Evolutionary conservation across 371 early-diverging fungal genomes (phyloP).

Genomic region (Mycotypha africana): DNA sequence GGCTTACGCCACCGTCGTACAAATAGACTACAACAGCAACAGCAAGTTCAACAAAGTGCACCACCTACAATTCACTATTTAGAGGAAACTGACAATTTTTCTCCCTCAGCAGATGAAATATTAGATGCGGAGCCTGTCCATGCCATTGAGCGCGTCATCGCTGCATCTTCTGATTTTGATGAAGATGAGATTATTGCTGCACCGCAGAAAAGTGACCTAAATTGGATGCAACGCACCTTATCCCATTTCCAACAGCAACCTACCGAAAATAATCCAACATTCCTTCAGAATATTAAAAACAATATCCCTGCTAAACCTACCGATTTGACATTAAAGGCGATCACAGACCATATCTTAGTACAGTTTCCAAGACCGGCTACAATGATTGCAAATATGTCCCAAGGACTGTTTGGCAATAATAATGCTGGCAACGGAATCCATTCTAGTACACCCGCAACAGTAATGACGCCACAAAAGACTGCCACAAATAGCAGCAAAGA

Average conservation of each 20-base stretch:
- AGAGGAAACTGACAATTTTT: constrained; percentile 10
- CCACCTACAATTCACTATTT: constrained; percentile 25
- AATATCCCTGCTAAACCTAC: constrained; percentile 33
- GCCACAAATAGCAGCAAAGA: too few relatives aligned
- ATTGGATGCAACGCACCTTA: constrained; percentile 41
- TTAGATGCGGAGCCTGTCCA: constrained; percentile 18
- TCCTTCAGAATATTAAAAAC: constrained; percentile 39
- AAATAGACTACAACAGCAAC: background rate
- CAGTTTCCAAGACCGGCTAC: constrained; percentile 34
- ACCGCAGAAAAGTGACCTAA: constrained; percentile 15
- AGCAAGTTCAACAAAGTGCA: background rate
- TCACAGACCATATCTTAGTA: constrained; percentile 35
- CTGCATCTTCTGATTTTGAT: constrained; percentile 5
- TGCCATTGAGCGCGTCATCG: background rate
- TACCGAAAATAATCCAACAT: constrained; percentile 16
- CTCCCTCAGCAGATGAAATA: constrained; percentile 15
- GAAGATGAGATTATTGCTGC: constrained; percentile 1
- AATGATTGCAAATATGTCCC: constrained; percentile 31
- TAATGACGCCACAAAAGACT: too few relatives aligned
- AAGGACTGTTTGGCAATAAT: constrained; percentile 6
- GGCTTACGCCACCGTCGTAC: background rate
- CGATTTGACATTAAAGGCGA: constrained; percentile 28
- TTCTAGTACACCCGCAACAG: too few relatives aligned
- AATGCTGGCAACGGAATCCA: constrained; percentile 15
- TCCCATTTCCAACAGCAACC: constrained; percentile 34